Evolutionary conservation across 2,329 filamentous ascomycete genomes (phyloP).

Genomic region (Apiospora malaysiana): DNA sequence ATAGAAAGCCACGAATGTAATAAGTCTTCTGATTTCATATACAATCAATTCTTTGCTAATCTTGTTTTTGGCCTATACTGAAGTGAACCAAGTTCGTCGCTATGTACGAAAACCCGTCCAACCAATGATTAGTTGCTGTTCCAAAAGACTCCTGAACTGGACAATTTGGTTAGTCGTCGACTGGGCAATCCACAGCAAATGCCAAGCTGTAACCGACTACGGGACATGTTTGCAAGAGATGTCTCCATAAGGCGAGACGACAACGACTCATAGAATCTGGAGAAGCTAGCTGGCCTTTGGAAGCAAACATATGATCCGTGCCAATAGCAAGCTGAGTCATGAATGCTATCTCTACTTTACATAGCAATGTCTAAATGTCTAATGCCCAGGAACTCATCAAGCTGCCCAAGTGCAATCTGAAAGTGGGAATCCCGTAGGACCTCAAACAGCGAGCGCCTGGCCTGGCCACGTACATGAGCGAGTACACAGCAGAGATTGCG

Average conservation of each 20-base stretch:
- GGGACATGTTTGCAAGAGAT: background rate
- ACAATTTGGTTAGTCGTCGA: background rate
- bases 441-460: background rate
- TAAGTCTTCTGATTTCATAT: background rate
- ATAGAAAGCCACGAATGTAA: slow-evolving; percentile 16
- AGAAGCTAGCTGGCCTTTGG: background rate
- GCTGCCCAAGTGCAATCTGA: background rate
- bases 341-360: background rate
- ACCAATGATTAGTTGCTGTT: background rate
- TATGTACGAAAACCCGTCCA: background rate
- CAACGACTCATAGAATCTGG: slow-evolving; percentile 2
- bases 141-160: background rate
- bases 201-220: background rate
- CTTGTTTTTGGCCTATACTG: background rate
- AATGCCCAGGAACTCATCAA: background rate
- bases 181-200: background rate
- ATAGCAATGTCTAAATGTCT: background rate
- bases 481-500: background rate
- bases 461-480: background rate
- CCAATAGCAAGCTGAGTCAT: slow-evolving; percentile 17
- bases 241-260: background rate
- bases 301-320: slow-evolving; percentile 15
- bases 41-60: no score
- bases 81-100: background rate
- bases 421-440: background rate